Base-by-base conservation (phyloP, 495 filamentous ascomycete genomes). In the Penicillium verhagenii region DNA sequence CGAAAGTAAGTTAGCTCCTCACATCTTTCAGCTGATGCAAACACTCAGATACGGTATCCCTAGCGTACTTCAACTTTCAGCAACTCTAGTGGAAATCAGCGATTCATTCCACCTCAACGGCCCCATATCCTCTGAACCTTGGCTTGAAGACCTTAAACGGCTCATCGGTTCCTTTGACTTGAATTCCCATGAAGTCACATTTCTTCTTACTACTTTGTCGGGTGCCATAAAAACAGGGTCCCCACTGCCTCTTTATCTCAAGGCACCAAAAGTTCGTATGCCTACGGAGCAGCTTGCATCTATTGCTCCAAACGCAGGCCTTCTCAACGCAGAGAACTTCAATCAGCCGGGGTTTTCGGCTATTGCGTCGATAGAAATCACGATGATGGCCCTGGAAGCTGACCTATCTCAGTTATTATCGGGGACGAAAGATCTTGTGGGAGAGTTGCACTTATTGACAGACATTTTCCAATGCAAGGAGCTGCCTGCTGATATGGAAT, bases 101-200 rank as follows among this genome's bases (percentile, higher is more conserved):
- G 24, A 9, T 16, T 35, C 33, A 35, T 35, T 35, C 14, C 33
- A 35, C 16, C 33, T 35, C 33, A n/a, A 13, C 14, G 33, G 33
- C 33, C 33, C 33, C 4, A n/a, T 16, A n/a, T 3, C 33, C 14
- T 52, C 60, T 9, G 42, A 48, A n/a, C 58, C 48, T 26, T 70
- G 65, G 66, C 53, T 76, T 0, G 56, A 65, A 8, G 49, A 57
- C 1, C 64, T 70, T 8, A 64, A 66, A 10, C 40, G 4, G 33
- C 33, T 35, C 33, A 35, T 77, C 1, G 55, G 66, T 19, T 72
- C 68, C 2, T 46, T 60, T 5, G 63, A 77, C 79, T 60, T 71
- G 82, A 85, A 84, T 0, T 84, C 84, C 10, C 82, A 90, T 56
- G 71, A 71, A 5, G 76, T 85, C 31, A 78, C 84, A 0, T 84